phyloP scores from a whole-genome alignment of 1,284 basidiomycete genomes.

The Pyrrhoderma lamaoense region DNA sequence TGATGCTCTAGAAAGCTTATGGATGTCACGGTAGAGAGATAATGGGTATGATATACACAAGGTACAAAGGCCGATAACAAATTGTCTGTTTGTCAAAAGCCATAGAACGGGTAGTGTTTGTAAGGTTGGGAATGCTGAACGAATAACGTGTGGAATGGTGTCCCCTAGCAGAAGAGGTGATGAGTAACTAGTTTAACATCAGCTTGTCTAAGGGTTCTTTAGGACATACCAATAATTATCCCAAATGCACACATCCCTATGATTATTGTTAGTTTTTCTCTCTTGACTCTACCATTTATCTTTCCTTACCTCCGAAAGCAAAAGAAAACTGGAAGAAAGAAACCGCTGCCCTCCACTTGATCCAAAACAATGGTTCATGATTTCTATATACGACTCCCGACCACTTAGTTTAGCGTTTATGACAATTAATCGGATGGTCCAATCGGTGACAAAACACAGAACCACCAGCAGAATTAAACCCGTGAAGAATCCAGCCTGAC shows the following conservation, averaged over 20 bases:
- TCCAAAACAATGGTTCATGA: conserved; percentile 95
- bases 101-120: conserved; percentile 61
- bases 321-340: conserved; percentile 98
- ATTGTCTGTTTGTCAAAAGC: conserved; percentile 79
- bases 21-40: conserved; percentile 93
- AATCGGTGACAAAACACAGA: conserved; percentile 86
- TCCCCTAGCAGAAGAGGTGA: conserved; percentile 50
- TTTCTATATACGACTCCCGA: conserved; percentile 88
- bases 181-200: conserved; percentile 23
- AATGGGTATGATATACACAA: conserved; percentile 89
- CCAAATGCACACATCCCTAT: conserved; percentile 93
- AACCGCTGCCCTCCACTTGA: conserved; percentile 82
- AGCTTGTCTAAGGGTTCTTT: conserved; percentile 29
- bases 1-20: conserved; percentile 91
- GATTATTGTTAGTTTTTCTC: background rate
- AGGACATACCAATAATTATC: conserved; percentile 69
- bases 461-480: conserved; percentile 78
- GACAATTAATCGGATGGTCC: conserved; percentile 96
- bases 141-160: conserved; percentile 93
- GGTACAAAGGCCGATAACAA: conserved; percentile 83
- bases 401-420: conserved; percentile 95
- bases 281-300: conserved; percentile 12
- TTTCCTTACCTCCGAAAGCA: conserved; percentile 80
- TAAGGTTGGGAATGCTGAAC: conserved; percentile 78
- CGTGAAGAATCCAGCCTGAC: conserved; percentile 87